phyloP scores from a whole-genome alignment of 2,329 filamentous ascomycete genomes.

The Penicillium italicum region DNA sequence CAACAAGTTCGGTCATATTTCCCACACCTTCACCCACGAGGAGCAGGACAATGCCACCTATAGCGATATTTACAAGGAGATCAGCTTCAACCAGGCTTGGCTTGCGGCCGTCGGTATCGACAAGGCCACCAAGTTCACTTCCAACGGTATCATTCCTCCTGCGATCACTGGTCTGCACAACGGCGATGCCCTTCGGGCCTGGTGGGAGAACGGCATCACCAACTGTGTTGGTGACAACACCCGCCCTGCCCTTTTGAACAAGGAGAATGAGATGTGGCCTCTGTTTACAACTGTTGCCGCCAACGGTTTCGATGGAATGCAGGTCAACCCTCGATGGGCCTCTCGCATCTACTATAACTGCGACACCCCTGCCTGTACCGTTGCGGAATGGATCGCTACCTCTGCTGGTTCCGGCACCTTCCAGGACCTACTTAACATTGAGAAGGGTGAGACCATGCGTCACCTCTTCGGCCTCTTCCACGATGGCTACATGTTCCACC shows the following conservation, averaged over 20 bases:
- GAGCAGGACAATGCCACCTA: slow-evolving; percentile 60
- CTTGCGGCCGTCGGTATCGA: slow-evolving; percentile 52
- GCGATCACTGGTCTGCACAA: slow-evolving; percentile 63
- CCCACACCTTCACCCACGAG: slow-evolving; percentile 61
- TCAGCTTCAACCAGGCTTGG: slow-evolving; percentile 60
- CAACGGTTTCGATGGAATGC: slow-evolving; percentile 56
- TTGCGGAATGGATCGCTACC: slow-evolving; percentile 59
- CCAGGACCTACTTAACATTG: slow-evolving; percentile 49
- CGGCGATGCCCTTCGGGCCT: slow-evolving; percentile 59
- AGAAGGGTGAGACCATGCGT: slow-evolving; percentile 53
- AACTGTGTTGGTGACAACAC: slow-evolving; percentile 64
- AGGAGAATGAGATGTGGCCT: slow-evolving; percentile 53
- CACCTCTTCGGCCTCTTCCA: slow-evolving; percentile 56
- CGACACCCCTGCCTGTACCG: slow-evolving; percentile 54
- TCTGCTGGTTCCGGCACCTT: slow-evolving; percentile 55
- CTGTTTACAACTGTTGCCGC: slow-evolving; percentile 49
- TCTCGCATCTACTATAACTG: slow-evolving; percentile 65
- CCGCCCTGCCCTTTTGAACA: slow-evolving; percentile 52
- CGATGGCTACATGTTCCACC: slow-evolving; percentile 62
- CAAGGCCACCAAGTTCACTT: slow-evolving; percentile 48
- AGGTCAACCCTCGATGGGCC: slow-evolving; percentile 58
- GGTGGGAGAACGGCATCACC: slow-evolving; percentile 57
- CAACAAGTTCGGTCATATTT: slow-evolving; percentile 56
- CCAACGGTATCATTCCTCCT: slow-evolving; percentile 57
- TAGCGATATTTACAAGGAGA: slow-evolving; percentile 54